phyloP scores from a whole-genome alignment of 148 eudicot species.

The Silene latifolia region DNA sequence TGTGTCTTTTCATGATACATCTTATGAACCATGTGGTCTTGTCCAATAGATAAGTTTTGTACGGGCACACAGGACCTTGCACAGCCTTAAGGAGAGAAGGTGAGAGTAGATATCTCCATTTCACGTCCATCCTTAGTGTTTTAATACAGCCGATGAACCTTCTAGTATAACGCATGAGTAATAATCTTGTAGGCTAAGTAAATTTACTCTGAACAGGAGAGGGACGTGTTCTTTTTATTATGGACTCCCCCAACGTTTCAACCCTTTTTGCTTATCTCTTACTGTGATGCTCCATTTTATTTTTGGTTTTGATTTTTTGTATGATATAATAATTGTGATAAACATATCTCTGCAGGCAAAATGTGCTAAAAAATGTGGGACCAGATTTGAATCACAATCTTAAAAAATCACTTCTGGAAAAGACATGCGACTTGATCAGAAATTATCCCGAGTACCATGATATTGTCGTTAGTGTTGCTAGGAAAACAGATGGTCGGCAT shows the following conservation, averaged over 20 bases:
- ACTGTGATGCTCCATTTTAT: background rate
- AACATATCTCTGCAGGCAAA: conserved; percentile 45
- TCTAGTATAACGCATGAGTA: background rate
- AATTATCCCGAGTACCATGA: conserved; percentile 90
- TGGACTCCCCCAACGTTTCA: background rate
- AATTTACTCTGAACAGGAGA: background rate
- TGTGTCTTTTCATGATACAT: background rate
- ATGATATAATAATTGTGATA: conserved; percentile 10
- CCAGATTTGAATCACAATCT: conserved; percentile 35
- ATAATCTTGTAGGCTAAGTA: background rate
- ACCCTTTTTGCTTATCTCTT: conserved; percentile 4
- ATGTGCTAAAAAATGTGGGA: conserved; percentile 47
- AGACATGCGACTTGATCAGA: conserved; percentile 87
- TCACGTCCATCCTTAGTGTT: background rate
- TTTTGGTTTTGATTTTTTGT: background rate
- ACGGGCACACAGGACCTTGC: background rate
- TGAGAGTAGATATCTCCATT: background rate
- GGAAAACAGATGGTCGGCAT: conserved; percentile 97
- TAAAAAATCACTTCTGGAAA: conserved; percentile 63
- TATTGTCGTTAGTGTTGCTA: conserved; percentile 95
- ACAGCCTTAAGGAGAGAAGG: background rate
- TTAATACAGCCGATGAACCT: background rate
- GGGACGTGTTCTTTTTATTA: background rate
- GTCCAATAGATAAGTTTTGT: background rate
- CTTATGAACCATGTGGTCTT: background rate